Conservation (phyloP, 1,139 yeast species). For the Saccharomyces hybrid region DNA sequence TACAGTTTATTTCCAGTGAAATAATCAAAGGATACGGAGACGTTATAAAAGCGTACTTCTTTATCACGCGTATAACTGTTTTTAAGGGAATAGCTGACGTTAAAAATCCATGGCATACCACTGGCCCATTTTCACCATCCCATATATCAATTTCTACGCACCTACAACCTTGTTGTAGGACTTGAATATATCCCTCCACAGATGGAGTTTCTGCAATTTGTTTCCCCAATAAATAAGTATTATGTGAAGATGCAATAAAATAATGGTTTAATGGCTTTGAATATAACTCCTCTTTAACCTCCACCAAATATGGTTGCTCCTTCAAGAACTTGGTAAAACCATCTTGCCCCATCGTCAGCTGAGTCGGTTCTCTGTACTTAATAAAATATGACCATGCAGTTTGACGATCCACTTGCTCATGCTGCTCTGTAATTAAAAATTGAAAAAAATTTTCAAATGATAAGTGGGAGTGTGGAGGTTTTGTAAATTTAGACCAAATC, state of each 20-base stretch:
- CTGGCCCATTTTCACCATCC: constrained; percentile 81
- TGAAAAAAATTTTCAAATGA: constrained; percentile 35
- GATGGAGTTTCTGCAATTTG: constrained; percentile 92
- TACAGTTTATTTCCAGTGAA: constrained; percentile 84
- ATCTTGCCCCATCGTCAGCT: neutral
- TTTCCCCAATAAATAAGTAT: constrained; percentile 81
- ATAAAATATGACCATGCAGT: constrained; percentile 37
- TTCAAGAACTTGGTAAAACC: constrained; percentile 33
- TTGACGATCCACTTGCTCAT: constrained; percentile 36
- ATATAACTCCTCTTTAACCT: constrained; percentile 39
- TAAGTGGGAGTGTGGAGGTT: constrained; percentile 20
- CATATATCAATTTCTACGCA: constrained; percentile 92
- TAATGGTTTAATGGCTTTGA: constrained; percentile 75
- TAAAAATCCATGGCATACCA: constrained; percentile 87
- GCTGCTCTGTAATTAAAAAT: constrained; percentile 48
- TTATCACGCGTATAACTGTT: constrained; percentile 64
- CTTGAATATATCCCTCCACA: constrained; percentile 84
- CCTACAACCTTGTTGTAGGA: constrained; percentile 84
- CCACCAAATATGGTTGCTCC: constrained; percentile 36
- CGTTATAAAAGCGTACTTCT: constrained; percentile 77
- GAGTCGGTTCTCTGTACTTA: constrained; percentile 35
- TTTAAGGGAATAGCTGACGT: constrained; percentile 64
- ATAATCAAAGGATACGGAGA: constrained; percentile 79
- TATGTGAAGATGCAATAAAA: constrained; percentile 87
- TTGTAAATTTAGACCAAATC: constrained; percentile 34